Base-by-base conservation (phyloP, 768 basidiomycete genomes). In the Tephrocybe sp. region DNA sequence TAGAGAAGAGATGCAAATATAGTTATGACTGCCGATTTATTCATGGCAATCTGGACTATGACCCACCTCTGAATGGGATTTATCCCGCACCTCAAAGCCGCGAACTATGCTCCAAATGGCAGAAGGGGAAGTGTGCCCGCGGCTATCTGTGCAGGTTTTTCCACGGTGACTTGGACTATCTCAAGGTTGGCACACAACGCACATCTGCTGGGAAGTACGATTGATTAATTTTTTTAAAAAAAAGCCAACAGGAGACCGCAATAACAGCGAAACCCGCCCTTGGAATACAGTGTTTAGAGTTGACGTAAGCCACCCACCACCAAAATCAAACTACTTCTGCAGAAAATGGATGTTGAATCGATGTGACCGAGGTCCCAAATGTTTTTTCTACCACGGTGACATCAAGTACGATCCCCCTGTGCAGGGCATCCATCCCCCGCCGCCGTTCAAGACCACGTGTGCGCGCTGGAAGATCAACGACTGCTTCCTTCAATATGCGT, bases 1-100 rank as follows among this genome's bases (percentile, higher is more conserved):
- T 58, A 8, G 15, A 46, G 25, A 52, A 56, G 27, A 45, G 51
- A 34, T 74, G 72, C 42, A 9, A 5, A 0, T 37, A 46, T 34
- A 4, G 7, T 11, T 33, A 25, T 5, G 16, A 39, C 2, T 74
- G 73, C 33, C 13, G 2, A 2, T 47, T 4, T 18, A 52, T 58
- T 15, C 57, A 58, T 43, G 57, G 55, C 1, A 39, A 56, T 29
- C 19, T 58, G 29, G 44, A 50, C 3, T 58, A 58, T 25, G 55
- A 58, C n/a, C 25, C 29, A 13, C 52, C 54, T 13, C 45, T 56
- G 15, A 22, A 38, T 3, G 55, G 49, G 11, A 18, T 41, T 6
- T 51, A 55, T 45, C 54, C 54, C 4, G 31, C 1, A 23, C 49
- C 52, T 33, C 27, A 0, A n/a, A 3, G 8, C 12, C 11, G 23